phyloP scores from a whole-genome alignment of 129 eudicot species.

The Erigeron canadensis region DNA sequence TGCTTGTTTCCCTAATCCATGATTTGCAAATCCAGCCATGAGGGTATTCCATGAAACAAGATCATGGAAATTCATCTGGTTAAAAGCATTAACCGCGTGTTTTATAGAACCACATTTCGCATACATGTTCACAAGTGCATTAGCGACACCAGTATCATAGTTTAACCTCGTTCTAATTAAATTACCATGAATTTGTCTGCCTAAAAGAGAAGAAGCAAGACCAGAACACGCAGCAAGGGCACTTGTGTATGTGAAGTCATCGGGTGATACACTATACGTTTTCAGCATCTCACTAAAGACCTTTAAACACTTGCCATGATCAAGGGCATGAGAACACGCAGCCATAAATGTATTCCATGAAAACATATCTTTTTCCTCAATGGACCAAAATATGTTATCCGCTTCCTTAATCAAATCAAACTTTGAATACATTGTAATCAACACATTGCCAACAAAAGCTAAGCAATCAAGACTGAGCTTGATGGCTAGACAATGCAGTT shows the following conservation, averaged over 20 bases:
- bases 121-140: slow-evolving; percentile 81
- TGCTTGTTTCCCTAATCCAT: slow-evolving; percentile 59
- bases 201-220: slow-evolving; percentile 53
- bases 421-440: slow-evolving; percentile 64
- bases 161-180: slow-evolving; percentile 44
- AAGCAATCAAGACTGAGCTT: slow-evolving; percentile 60
- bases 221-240: slow-evolving; percentile 63
- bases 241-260: slow-evolving; percentile 66
- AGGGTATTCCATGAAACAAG: slow-evolving; percentile 79
- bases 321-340: slow-evolving; percentile 49
- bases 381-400: slow-evolving; percentile 50
- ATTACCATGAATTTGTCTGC: slow-evolving; percentile 68
- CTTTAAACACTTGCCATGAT: slow-evolving; percentile 44
- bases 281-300: slow-evolving; percentile 50
- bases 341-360: slow-evolving; percentile 73
- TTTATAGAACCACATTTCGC: slow-evolving; percentile 72
- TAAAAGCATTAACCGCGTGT: slow-evolving; percentile 45
- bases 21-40: slow-evolving; percentile 70
- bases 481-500: slow-evolving; percentile 55
- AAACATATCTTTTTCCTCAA: slow-evolving; percentile 59
- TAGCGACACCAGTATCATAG: slow-evolving; percentile 56
- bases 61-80: slow-evolving; percentile 42
- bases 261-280: slow-evolving; percentile 35
- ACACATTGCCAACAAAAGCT: slow-evolving; percentile 66
- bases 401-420: slow-evolving; percentile 43